Percentiles rank a stretch among this genome's conserved stretches.
phyloP scores from a whole-genome alignment of 2,329 filamentous ascomycete species.

The Alternaria alternata region DNA sequence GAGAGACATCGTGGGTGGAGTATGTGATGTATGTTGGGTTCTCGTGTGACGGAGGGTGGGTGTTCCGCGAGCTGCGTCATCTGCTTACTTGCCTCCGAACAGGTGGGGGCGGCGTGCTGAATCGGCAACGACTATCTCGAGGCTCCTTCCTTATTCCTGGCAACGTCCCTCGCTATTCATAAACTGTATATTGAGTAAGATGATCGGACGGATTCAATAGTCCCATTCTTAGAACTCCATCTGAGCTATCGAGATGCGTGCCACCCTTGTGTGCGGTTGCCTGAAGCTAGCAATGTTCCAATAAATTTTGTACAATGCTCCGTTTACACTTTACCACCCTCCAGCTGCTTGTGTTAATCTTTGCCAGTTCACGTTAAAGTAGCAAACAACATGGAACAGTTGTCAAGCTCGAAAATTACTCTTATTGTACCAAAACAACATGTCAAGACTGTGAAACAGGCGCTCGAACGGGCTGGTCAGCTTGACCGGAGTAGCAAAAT shows the following conservation, averaged over 20 bases:
- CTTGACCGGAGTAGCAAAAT: constrained; percentile 46
- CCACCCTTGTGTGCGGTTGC: neutral
- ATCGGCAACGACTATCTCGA: constrained; percentile 3
- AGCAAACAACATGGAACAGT: neutral
- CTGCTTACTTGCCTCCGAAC: constrained; percentile 6
- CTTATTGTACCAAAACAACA: constrained; percentile 42
- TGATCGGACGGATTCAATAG: no score
- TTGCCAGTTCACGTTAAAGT: neutral
- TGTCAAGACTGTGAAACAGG: constrained; percentile 52
- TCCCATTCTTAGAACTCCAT: neutral
- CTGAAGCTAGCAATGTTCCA: constrained; percentile 5
- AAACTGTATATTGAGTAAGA: no score
- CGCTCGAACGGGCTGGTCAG: constrained; percentile 41
- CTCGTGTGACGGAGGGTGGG: neutral
- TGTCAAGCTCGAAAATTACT: constrained; percentile 1
- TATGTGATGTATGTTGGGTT: neutral
- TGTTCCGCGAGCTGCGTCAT: constrained; percentile 21
- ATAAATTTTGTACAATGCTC: neutral
- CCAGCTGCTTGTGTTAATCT: neutral
- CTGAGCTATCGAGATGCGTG: neutral
- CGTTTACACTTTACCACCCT: neutral
- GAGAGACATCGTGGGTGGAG: constrained; percentile 40
- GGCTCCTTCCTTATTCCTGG: neutral
- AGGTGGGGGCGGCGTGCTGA: constrained; percentile 38
- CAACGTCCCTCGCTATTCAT: neutral